Percentiles rank a stretch among this genome's conserved stretches.
phyloP scores from a whole-genome alignment of 2,329 filamentous ascomycete genomes.

The Phaeosphaeria sp. region DNA sequence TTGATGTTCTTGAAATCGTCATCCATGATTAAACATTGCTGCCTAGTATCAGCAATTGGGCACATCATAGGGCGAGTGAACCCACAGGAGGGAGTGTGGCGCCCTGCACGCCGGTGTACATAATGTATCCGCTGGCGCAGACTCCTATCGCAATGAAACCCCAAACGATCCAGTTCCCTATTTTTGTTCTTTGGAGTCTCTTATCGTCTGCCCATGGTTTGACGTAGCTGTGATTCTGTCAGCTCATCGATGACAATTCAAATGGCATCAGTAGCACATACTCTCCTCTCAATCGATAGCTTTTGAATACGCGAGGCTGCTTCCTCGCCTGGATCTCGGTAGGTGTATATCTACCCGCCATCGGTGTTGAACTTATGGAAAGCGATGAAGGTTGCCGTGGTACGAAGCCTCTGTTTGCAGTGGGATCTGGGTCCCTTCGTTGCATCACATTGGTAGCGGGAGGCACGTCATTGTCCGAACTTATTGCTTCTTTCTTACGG shows the following conservation, averaged over 20 bases:
- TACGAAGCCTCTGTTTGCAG: not conserved
- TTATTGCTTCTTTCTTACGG: not conserved
- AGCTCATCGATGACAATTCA: not conserved
- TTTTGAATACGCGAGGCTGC: conserved; percentile 28
- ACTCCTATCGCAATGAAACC: conserved; percentile 19
- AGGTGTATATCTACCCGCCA: not conserved
- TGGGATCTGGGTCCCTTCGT: not conserved
- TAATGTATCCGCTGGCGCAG: conserved; percentile 22
- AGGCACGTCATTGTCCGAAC: not conserved
- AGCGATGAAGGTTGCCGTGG: not conserved
- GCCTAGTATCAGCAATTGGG: not conserved
- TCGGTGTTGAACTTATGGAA: not conserved
- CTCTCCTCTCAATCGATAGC: conserved; percentile 30
- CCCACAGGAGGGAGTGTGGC: conserved; percentile 22
- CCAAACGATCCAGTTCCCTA: conserved; percentile 26
- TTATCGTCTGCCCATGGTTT: conserved; percentile 32
- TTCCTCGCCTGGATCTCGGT: conserved; percentile 7
- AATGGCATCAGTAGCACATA: conserved; percentile 8
- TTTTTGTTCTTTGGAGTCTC: conserved; percentile 27
- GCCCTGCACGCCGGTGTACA: conserved; percentile 23
- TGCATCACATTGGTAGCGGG: not conserved
- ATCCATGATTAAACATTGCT: conserved; percentile 53
- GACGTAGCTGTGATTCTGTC: conserved; percentile 16
- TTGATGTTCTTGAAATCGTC: conserved; percentile 67
- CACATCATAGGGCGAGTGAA: not conserved